A percentile compares a stretch with the other conserved stretches of the same genome.
Conservation (phyloP, 345 rosid genomes). For the Rubroshorea leprosula region DNA sequence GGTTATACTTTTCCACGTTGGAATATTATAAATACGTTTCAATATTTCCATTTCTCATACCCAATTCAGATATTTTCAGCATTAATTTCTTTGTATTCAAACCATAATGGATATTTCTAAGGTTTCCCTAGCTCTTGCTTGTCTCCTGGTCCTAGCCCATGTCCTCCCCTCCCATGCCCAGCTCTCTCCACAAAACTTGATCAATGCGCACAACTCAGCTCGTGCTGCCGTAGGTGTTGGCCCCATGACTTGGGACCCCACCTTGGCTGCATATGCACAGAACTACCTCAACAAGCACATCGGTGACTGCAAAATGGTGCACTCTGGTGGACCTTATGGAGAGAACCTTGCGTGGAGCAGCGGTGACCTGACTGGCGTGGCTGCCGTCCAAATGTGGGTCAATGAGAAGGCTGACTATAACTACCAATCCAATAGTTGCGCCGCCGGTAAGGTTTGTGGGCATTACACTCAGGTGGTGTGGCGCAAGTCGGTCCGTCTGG, state of each 20-base stretch:
- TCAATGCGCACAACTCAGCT: slow-evolving; percentile 44
- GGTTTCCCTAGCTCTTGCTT: background rate
- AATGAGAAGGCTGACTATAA: slow-evolving; percentile 42
- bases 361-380: slow-evolving; percentile 28
- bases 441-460: slow-evolving; percentile 36
- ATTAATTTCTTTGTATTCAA: background rate
- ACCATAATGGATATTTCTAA: background rate
- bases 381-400: slow-evolving; percentile 51
- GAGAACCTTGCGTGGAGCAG: slow-evolving; percentile 50
- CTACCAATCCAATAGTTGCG: slow-evolving; percentile 42
- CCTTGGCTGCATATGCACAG: slow-evolving; percentile 37
- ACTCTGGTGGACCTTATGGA: slow-evolving; percentile 42
- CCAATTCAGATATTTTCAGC: background rate
- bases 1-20: too few relatives aligned
- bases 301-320: slow-evolving; percentile 36
- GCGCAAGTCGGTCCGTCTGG: slow-evolving; percentile 42
- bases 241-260: slow-evolving; percentile 40
- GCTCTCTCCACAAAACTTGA: slow-evolving; percentile 19
- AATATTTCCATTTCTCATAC: background rate
- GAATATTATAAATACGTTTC: background rate
- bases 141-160: background rate
- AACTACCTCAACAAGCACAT: slow-evolving; percentile 26
- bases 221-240: slow-evolving; percentile 30
- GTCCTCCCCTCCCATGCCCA: background rate
- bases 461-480: slow-evolving; percentile 75